These are phyloP conservation scores for Pyrenophora seminiperda DNA, from an alignment of 2,329 filamentous ascomycete genomes.

Conservation along the genomic window DNA sequence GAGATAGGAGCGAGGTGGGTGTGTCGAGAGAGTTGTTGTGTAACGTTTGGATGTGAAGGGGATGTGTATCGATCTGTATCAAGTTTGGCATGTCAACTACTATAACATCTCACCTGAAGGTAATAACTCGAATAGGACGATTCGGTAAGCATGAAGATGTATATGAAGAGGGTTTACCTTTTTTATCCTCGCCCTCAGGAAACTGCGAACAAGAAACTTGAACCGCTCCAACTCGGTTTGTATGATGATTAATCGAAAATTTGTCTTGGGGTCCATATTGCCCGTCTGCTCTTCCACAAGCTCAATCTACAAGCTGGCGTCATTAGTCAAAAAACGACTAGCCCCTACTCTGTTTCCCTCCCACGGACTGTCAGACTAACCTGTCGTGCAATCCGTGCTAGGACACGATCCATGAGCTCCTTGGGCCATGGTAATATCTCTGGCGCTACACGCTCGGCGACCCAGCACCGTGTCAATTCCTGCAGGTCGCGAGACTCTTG, in stretches of 20 bases:
- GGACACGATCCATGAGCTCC: conserved; percentile 79
- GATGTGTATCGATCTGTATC: conserved; percentile 72
- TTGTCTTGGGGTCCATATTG: conserved; percentile 85
- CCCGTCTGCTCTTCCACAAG: conserved; percentile 68
- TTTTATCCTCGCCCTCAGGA: conserved; percentile 80
- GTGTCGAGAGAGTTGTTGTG: conserved; percentile 56
- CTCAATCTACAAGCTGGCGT: conserved; percentile 50
- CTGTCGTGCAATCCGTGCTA: conserved; percentile 58
- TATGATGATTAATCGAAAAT: conserved; percentile 90
- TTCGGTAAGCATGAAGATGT: too few species aligned
- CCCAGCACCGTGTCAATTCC: conserved; percentile 87
- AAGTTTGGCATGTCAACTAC: conserved; percentile 6
- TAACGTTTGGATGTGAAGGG: conserved; percentile 71
- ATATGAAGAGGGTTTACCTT: conserved; percentile 64
- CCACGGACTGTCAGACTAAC: conserved; percentile 26
- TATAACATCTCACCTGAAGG: background rate
- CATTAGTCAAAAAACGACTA: conserved; percentile 21
- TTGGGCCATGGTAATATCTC: conserved; percentile 83
- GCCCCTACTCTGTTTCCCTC: too few species aligned
- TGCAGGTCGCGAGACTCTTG: conserved; percentile 77
- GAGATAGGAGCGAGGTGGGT: conserved; percentile 62
- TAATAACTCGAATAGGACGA: background rate
- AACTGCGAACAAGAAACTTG: conserved; percentile 86
- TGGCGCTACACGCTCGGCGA: conserved; percentile 86
- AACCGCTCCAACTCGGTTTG: conserved; percentile 95